Evolutionary conservation across 495 filamentous ascomycete species (phyloP).

Genomic region (Xylaria acuta): DNA sequence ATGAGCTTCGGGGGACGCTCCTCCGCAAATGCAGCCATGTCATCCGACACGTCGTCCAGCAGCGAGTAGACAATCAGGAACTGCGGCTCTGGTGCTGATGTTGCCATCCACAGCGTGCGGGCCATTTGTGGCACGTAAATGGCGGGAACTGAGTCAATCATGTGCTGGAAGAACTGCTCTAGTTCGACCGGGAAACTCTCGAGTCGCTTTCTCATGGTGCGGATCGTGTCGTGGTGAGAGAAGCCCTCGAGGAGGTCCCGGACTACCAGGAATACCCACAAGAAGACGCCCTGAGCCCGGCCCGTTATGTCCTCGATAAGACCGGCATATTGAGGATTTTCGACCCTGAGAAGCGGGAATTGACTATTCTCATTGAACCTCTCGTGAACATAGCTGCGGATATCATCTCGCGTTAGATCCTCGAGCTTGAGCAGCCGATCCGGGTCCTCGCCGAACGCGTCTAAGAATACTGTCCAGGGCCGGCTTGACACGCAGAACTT

Average conservation of each 20-base stretch:
- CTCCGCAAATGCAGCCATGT: neutral
- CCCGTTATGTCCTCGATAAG: constrained; percentile 37
- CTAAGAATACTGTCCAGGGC: constrained; percentile 52
- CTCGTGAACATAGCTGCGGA: constrained; percentile 35
- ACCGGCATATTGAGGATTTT: neutral
- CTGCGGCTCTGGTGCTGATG: constrained; percentile 17
- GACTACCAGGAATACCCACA: constrained; percentile 47
- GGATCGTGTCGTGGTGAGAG: constrained; percentile 30
- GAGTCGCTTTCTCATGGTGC: constrained; percentile 29
- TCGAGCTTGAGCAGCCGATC: constrained; percentile 29
- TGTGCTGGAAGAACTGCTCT: constrained; percentile 34
- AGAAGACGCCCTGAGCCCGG: constrained; percentile 49
- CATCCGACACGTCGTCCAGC: constrained; percentile 6
- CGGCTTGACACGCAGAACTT: constrained; percentile 60
- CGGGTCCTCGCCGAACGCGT: constrained; percentile 39
- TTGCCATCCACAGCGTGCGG: constrained; percentile 22
- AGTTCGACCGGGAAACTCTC: constrained; percentile 31
- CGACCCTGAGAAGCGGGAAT: constrained; percentile 1
- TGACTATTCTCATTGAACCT: constrained; percentile 24
- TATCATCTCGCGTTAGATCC: constrained; percentile 42
- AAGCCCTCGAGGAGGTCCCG: constrained; percentile 32
- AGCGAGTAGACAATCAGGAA: constrained; percentile 25
- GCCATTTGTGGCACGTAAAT: constrained; percentile 20
- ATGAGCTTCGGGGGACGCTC: neutral
- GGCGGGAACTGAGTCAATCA: constrained; percentile 23